A percentile compares a stretch with the other conserved stretches of the same genome.
Conservation (phyloP, 192 early-diverging fungal genomes). For the Umbelopsis vinacea region DNA sequence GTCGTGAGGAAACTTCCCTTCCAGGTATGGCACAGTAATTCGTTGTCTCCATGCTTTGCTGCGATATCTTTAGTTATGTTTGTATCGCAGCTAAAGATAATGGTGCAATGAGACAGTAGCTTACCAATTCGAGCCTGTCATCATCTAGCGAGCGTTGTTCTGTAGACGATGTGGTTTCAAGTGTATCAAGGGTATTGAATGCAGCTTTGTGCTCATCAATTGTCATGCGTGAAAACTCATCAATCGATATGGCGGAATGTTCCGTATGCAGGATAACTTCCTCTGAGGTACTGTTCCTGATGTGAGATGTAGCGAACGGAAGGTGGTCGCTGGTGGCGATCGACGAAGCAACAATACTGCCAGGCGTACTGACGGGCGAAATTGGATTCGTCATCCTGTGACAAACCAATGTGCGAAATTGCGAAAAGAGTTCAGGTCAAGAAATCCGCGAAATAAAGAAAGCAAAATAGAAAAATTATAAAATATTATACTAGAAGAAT, state of each 20-base stretch:
- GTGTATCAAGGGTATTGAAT: neutral
- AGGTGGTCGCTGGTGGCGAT: neutral
- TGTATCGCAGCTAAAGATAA: neutral
- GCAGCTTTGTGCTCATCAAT: neutral
- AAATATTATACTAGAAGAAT: neutral
- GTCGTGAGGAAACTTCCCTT: neutral
- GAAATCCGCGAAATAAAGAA: constrained; percentile 14
- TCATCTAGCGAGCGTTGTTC: neutral
- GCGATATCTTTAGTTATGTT: neutral
- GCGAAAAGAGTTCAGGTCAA: constrained; percentile 1
- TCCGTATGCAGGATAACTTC: neutral
- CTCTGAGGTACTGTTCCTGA: neutral
- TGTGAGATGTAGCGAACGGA: neutral
- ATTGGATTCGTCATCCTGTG: constrained; percentile 14
- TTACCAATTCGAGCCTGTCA: neutral
- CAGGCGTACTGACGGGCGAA: neutral
- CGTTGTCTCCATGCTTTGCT: neutral
- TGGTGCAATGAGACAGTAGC: neutral
- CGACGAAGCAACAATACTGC: neutral
- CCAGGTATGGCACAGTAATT: neutral
- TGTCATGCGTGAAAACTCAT: neutral
- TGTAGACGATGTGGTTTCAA: no score
- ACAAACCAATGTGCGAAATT: neutral
- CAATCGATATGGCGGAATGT: neutral
- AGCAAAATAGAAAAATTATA: neutral